phyloP scores from a whole-genome alignment of 495 filamentous ascomycete species.

The Podospora appendiculata region DNA sequence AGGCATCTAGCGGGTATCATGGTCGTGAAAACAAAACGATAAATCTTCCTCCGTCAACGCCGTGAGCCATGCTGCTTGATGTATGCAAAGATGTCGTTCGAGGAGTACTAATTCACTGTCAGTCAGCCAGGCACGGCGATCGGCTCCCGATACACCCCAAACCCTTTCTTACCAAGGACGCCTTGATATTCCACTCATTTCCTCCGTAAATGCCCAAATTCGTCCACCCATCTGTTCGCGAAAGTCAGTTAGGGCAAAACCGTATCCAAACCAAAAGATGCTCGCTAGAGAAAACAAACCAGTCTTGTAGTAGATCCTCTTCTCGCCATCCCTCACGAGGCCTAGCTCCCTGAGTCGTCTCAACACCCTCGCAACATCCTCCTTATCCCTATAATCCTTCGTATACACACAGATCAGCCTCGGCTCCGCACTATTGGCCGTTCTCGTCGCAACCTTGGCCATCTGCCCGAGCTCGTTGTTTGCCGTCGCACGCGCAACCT shows the following conservation, averaged over 20 bases:
- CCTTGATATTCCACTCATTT: constrained; percentile 62
- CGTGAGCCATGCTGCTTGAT: constrained; percentile 3
- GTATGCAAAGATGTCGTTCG: constrained; percentile 25
- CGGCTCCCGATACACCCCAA: too few species aligned
- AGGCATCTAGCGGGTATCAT: too few species aligned
- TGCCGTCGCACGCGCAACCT: constrained; percentile 54
- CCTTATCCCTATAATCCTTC: constrained; percentile 56
- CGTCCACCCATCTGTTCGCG: constrained; percentile 59
- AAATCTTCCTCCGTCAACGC: background rate
- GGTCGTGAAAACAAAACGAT: too few species aligned
- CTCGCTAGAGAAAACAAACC: constrained; percentile 20
- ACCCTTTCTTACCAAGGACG: constrained; percentile 34
- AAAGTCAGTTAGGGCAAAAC: background rate
- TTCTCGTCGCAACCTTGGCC: constrained; percentile 59
- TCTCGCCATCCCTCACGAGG: constrained; percentile 40
- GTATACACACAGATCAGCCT: constrained; percentile 73
- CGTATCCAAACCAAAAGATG: background rate
- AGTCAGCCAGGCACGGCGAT: background rate
- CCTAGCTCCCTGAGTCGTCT: constrained; percentile 49
- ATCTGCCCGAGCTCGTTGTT: constrained; percentile 56
- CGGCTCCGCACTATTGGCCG: constrained; percentile 24
- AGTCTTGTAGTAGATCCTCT: constrained; percentile 68
- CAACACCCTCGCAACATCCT: constrained; percentile 62
- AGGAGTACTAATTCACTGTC: constrained; percentile 31
- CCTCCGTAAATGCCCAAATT: constrained; percentile 55